Conservation (phyloP, 176 grass and related monocot genomes). For the Oryza punctata region DNA sequence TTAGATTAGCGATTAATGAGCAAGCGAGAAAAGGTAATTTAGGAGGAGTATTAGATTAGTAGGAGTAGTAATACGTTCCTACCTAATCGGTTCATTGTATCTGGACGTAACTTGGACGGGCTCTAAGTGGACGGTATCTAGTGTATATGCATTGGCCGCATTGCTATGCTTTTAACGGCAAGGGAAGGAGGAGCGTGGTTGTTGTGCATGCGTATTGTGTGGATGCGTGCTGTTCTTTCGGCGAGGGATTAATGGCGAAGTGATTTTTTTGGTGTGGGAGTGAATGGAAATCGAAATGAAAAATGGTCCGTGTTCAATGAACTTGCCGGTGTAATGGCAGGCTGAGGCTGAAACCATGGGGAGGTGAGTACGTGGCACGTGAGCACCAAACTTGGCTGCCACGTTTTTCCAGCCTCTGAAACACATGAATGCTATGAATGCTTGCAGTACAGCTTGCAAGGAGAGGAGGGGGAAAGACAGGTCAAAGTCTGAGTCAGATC, state of each 20-base stretch:
- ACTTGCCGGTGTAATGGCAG: background rate
- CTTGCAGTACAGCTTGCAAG: background rate
- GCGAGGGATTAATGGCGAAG: background rate
- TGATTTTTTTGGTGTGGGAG: background rate
- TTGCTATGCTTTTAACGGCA: background rate
- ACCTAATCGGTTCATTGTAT: constrained; percentile 7
- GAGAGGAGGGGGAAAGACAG: background rate
- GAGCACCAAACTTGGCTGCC: constrained; percentile 30
- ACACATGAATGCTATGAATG: background rate
- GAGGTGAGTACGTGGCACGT: background rate
- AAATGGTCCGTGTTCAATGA: constrained; percentile 34
- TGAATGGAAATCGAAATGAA: background rate
- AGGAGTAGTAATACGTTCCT: background rate
- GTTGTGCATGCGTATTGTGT: background rate
- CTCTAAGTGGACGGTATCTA: background rate
- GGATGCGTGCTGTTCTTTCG: background rate
- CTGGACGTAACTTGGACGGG: background rate
- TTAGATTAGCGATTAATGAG: background rate
- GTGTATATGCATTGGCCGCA: background rate
- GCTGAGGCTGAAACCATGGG: background rate
- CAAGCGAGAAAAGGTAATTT: background rate
- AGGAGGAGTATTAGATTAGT: background rate
- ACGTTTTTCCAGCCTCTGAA: background rate
- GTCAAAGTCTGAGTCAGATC: background rate
- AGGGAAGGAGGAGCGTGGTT: background rate